Evolutionary conservation across 257 asterid species (phyloP).

Genomic region (Paraleonurus japonicus): DNA sequence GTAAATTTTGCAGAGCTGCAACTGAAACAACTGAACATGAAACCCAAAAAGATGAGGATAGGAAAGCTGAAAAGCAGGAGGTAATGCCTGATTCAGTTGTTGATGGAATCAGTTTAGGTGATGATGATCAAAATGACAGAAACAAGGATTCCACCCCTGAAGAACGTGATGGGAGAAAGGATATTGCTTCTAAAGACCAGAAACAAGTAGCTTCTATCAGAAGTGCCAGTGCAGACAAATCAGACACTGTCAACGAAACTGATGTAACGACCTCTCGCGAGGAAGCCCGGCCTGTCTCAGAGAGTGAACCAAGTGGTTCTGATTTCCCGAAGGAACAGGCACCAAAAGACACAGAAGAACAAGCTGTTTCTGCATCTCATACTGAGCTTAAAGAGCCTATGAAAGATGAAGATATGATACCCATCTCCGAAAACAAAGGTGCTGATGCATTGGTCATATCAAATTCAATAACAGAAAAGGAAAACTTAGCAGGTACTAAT

Average conservation of each 20-base stretch:
- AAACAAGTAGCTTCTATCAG: conserved; percentile 37
- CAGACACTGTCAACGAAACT: conserved; percentile 40
- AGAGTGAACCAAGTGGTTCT: conserved; percentile 39
- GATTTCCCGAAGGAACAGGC: conserved; percentile 38
- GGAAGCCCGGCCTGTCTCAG: conserved; percentile 34
- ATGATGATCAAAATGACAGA: conserved; percentile 33
- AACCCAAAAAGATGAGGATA: conserved; percentile 36
- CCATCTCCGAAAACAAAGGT: conserved; percentile 48
- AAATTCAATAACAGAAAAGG: conserved; percentile 40
- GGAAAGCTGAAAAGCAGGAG: conserved; percentile 41
- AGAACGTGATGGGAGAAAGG: conserved; percentile 35
- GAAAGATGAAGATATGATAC: conserved; percentile 50
- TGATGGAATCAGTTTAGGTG: conserved; percentile 22
- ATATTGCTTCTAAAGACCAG: conserved; percentile 42
- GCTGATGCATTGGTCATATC: conserved; percentile 37
- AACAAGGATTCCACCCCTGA: conserved; percentile 39
- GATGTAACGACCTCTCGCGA: conserved; percentile 30
- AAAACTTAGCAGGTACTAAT: conserved; percentile 44
- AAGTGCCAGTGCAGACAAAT: conserved; percentile 33
- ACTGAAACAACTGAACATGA: conserved; percentile 43
- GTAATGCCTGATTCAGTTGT: conserved; percentile 36
- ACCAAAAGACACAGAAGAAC: conserved; percentile 39
- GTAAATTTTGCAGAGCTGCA: conserved; percentile 55
- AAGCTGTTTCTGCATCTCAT: conserved; percentile 42
- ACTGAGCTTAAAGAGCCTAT: conserved; percentile 46